Percentiles rank a stretch among this genome's conserved stretches.
These are phyloP conservation scores for Annulohypoxylon nitens DNA, from an alignment of 495 filamentous ascomycete species.

Conservation along the genomic window DNA sequence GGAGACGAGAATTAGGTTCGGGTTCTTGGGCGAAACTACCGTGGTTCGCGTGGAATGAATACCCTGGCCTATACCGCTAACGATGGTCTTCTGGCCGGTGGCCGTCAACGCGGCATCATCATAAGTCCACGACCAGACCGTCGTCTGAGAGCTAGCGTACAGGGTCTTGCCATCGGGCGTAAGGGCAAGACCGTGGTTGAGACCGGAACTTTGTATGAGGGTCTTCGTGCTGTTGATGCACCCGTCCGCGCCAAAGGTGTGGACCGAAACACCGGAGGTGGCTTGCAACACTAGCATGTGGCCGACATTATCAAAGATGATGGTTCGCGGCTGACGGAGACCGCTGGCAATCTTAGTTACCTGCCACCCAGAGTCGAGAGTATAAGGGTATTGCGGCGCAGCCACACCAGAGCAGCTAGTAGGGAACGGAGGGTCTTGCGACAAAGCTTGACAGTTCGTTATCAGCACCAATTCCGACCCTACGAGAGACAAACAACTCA, in stretches of 20 bases:
- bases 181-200: constrained; percentile 76
- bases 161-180: constrained; percentile 71
- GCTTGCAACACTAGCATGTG: constrained; percentile 69
- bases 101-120: constrained; percentile 60
- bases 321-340: constrained; percentile 50
- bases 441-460: constrained; percentile 31
- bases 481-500: constrained; percentile 21
- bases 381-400: constrained; percentile 46
- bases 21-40: constrained; percentile 62
- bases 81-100: constrained; percentile 60
- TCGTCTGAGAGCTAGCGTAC: constrained; percentile 69
- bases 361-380: constrained; percentile 51
- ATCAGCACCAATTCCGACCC: constrained; percentile 2
- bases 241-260: constrained; percentile 65
- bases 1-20: constrained; percentile 66
- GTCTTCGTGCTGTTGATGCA: constrained; percentile 62
- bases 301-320: constrained; percentile 53
- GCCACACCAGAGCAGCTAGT: constrained; percentile 50
- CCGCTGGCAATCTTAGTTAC: constrained; percentile 53
- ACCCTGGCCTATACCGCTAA: constrained; percentile 67
- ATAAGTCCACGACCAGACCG: constrained; percentile 72
- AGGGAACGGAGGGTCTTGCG: constrained; percentile 48
- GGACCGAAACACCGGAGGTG: constrained; percentile 63
- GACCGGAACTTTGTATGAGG: constrained; percentile 53
- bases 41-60: constrained; percentile 74